Evolutionary conservation across 2,329 filamentous ascomycete species (phyloP).

Genomic region (Macrophomina pseudophaseolina): DNA sequence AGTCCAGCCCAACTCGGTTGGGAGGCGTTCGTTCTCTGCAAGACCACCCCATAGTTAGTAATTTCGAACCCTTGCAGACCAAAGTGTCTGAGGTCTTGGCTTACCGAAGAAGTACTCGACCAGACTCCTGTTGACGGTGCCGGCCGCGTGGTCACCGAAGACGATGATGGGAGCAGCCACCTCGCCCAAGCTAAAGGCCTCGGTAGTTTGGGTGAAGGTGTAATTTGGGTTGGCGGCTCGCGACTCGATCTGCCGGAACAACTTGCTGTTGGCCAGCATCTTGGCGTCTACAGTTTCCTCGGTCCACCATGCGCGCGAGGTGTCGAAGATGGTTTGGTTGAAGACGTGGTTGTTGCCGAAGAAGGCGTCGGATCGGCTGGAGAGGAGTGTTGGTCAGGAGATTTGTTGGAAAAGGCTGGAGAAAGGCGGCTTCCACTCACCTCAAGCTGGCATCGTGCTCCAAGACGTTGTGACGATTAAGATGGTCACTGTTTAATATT

Average conservation of each 20-base stretch:
- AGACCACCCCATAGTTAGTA: neutral
- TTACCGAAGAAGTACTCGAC: conserved; percentile 56
- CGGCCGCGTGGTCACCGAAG: conserved; percentile 52
- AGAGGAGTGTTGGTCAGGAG: too few relatives aligned
- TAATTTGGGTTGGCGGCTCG: conserved; percentile 56
- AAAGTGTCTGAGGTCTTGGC: conserved; percentile 22
- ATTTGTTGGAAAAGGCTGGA: neutral
- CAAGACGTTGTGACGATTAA: conserved; percentile 55
- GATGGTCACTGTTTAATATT: conserved; percentile 37
- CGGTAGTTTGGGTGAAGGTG: conserved; percentile 49
- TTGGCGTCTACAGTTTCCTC: conserved; percentile 43
- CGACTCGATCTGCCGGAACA: conserved; percentile 52
- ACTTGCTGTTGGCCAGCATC: conserved; percentile 54
- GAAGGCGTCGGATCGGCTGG: conserved; percentile 55
- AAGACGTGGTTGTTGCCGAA: conserved; percentile 60
- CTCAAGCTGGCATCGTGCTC: conserved; percentile 56
- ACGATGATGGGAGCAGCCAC: conserved; percentile 56
- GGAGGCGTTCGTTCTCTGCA: conserved; percentile 51
- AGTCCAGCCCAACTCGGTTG: conserved; percentile 48
- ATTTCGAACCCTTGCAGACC: neutral
- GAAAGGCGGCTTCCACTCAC: neutral
- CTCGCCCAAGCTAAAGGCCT: conserved; percentile 58
- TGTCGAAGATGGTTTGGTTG: conserved; percentile 58
- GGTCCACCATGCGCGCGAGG: conserved; percentile 55
- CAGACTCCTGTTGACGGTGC: conserved; percentile 47